Evolutionary conservation across 2,329 filamentous ascomycete species (phyloP).

Genomic region (Colletotrichum orbiculare): DNA sequence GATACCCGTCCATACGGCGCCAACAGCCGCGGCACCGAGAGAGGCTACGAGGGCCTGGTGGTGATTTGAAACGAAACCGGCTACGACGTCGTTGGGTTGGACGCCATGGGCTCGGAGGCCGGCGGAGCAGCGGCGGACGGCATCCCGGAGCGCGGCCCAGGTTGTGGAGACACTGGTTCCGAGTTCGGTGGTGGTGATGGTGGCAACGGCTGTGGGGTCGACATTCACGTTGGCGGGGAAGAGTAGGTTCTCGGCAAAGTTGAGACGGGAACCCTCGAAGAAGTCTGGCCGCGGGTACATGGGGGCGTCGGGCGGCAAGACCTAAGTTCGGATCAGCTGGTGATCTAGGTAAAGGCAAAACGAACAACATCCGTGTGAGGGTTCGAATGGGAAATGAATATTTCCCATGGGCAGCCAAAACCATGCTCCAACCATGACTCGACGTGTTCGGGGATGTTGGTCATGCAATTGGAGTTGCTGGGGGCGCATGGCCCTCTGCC

Average conservation of each 20-base stretch:
- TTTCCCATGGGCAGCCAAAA: constrained; percentile 4
- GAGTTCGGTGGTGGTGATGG: constrained; percentile 84
- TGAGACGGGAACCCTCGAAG: constrained; percentile 82
- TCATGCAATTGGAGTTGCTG: constrained; percentile 20
- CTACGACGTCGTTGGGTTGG: constrained; percentile 65
- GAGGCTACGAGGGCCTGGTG: constrained; percentile 88
- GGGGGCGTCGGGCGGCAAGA: constrained; percentile 72
- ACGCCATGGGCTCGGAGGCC: constrained; percentile 76
- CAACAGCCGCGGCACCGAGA: constrained; percentile 83
- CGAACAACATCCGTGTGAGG: background rate
- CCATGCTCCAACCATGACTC: constrained; percentile 26
- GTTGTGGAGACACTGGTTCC: constrained; percentile 67
- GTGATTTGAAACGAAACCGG: constrained; percentile 89
- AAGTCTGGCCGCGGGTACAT: constrained; percentile 92
- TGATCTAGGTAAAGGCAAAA: constrained; percentile 3
- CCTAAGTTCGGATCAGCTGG: constrained; percentile 56
- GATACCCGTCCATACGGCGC: constrained; percentile 92
- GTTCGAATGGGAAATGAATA: constrained; percentile 5
- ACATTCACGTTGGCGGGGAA: constrained; percentile 72
- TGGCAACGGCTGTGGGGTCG: constrained; percentile 71
- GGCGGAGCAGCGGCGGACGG: constrained; percentile 78
- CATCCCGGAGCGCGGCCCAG: constrained; percentile 84
- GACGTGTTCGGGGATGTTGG: background rate
- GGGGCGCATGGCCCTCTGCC: constrained; percentile 15
- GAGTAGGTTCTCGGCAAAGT: constrained; percentile 95